Base-by-base conservation (phyloP, 2,329 filamentous ascomycete genomes). In the Colletotrichum sp. region DNA sequence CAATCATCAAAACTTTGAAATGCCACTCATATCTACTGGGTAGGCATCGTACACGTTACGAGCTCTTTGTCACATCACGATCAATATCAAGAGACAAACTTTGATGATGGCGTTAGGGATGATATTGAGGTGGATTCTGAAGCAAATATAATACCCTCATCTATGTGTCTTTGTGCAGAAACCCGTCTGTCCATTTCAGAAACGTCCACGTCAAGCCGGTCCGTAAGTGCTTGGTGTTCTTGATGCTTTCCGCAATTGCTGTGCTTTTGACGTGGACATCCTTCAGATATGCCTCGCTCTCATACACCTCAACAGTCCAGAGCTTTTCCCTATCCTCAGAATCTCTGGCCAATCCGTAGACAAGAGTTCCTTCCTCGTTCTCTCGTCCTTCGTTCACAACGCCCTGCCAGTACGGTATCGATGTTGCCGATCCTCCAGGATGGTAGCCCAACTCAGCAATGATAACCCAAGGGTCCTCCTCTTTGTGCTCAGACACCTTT, bases 121-220 rank as follows among this genome's bases (percentile, higher is more conserved):
- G 10, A 7, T 13, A 52, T 52, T 24, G 3, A 21, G 44, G 6
- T 7, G 0, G 7, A 2, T 2, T 13, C n/a, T 52, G 2, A 52
- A 52, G n/a, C 10, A 21, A 21, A 13, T 1, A 21, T 1, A 21
- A 52, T 52, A 0, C 10, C 1, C 44, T 13, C 6, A 2, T 52
- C 44, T 52, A 52, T 7, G 4, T n/a, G 7, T 62, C 16, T 32
- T 62, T 62, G 9, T 62, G 59, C 30, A 62, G 28, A 3, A 62
- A 62, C 30, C 59, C 59, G 18, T n/a, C 18, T 13, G 6, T 18
- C 59, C 59, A 34, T 1, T 9, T 24, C 18, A 62, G 26, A 8
- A 62, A 62, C 5, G 30, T 62, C 59, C 59, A 62, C 8, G 30
- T 30, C 59, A 62, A 32, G 10, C 59, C 59, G 4, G 59, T 62